phyloP scores from a whole-genome alignment of 192 early-diverging fungal species.

The Coemansia sp. region DNA sequence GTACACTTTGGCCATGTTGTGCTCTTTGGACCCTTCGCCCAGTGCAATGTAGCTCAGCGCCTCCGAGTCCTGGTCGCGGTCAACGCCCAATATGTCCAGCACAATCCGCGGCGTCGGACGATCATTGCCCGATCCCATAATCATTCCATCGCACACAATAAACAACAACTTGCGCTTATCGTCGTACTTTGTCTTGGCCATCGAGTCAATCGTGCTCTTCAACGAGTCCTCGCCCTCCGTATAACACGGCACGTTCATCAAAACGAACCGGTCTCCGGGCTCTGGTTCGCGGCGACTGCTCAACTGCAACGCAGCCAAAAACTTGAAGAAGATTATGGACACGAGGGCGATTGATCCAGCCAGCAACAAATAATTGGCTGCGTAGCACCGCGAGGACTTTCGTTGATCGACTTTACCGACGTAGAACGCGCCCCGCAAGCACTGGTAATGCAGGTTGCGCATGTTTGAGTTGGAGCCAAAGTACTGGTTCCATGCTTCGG shows the following conservation, averaged over 20 bases:
- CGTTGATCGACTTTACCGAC: conserved; percentile 82
- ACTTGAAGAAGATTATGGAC: conserved; percentile 85
- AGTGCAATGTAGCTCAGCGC: conserved; percentile 83
- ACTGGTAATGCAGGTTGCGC: conserved; percentile 61
- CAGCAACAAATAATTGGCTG: conserved; percentile 79
- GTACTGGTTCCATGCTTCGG: conserved; percentile 56
- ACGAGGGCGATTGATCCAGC: conserved; percentile 78
- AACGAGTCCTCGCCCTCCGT: conserved; percentile 94
- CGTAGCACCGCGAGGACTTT: conserved; percentile 68
- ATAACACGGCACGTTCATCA: conserved; percentile 94
- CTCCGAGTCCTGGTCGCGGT: conserved; percentile 79
- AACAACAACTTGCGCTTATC: conserved; percentile 96
- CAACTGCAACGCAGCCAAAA: conserved; percentile 86
- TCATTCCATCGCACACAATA: conserved; percentile 93
- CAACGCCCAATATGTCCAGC: conserved; percentile 91
- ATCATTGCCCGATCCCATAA: conserved; percentile 94
- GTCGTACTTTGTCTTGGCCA: conserved; percentile 86
- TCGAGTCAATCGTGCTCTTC: conserved; percentile 85
- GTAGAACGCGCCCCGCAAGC: conserved; percentile 79
- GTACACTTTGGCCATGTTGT: conserved; percentile 96
- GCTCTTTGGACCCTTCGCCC: conserved; percentile 80
- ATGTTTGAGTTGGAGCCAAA: conserved; percentile 43
- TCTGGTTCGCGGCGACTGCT: conserved; percentile 73
- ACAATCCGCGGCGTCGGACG: conserved; percentile 95
- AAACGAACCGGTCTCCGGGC: conserved; percentile 88